These are phyloP conservation scores for Fusarium napiforme DNA, from an alignment of 2,329 filamentous ascomycete species.

Conservation along the genomic window DNA sequence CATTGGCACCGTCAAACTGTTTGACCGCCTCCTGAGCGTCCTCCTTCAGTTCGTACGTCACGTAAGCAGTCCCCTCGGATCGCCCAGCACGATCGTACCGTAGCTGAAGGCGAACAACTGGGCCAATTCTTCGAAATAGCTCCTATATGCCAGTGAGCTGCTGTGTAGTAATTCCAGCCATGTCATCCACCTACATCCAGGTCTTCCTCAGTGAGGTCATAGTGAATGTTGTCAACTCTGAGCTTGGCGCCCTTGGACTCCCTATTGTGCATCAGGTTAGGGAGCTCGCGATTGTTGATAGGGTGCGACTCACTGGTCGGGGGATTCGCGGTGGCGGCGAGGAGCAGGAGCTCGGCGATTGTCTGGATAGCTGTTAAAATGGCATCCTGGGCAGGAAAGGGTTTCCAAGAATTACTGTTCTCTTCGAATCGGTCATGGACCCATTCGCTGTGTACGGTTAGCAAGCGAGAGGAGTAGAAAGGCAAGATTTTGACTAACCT, in stretches of 20 bases:
- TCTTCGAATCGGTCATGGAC: slow-evolving; percentile 92
- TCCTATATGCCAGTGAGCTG: slow-evolving; percentile 64
- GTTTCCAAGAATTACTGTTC: slow-evolving; percentile 61
- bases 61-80: slow-evolving; percentile 84
- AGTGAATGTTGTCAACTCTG: slow-evolving; percentile 90
- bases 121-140: slow-evolving; percentile 82
- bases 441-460: slow-evolving; percentile 75
- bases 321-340: slow-evolving; percentile 57
- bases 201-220: slow-evolving; percentile 87
- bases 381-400: slow-evolving; percentile 2
- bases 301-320: slow-evolving; percentile 49
- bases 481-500: slow-evolving; percentile 62
- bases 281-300: slow-evolving; percentile 12
- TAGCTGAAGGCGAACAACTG: slow-evolving; percentile 74
- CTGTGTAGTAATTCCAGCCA: background rate
- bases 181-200: slow-evolving; percentile 68
- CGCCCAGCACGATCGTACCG: slow-evolving; percentile 89
- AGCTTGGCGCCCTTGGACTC: slow-evolving; percentile 73
- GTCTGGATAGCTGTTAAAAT: slow-evolving; percentile 47
- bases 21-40: slow-evolving; percentile 80
- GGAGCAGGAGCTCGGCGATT: slow-evolving; percentile 55
- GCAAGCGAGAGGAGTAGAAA: background rate
- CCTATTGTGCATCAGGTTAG: slow-evolving; percentile 49
- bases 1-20: slow-evolving; percentile 90
- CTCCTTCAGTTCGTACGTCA: slow-evolving; percentile 77